Conservation (phyloP, 345 rosid genomes). For the Hevea brasiliensis region DNA sequence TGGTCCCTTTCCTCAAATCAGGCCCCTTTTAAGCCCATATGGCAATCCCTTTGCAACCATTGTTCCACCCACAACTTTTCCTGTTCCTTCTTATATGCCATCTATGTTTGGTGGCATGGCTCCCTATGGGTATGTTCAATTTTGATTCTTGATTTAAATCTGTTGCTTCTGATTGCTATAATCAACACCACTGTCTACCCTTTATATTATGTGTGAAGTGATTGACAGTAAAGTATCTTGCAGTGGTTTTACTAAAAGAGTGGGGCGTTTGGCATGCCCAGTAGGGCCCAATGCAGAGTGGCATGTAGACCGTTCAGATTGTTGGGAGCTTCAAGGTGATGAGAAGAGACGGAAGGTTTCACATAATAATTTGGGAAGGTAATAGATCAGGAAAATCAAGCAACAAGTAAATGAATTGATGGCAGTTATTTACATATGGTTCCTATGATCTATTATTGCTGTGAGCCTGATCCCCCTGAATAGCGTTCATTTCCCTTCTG, state of each 20-base stretch:
- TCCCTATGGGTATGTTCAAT: conserved; percentile 32
- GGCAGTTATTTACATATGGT: background rate
- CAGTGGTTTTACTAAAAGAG: conserved; percentile 36
- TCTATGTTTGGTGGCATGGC: conserved; percentile 33
- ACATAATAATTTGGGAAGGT: conserved; percentile 31
- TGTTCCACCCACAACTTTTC: conserved; percentile 30
- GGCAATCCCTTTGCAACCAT: conserved; percentile 33
- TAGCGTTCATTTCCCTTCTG: background rate
- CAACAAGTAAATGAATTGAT: background rate
- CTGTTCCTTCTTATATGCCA: conserved; percentile 31
- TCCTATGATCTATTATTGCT: background rate
- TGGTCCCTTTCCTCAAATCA: conserved; percentile 24
- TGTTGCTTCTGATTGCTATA: background rate
- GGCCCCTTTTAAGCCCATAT: conserved; percentile 34
- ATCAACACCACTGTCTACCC: background rate
- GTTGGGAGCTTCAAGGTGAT: conserved; percentile 22
- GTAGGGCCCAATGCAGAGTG: conserved; percentile 11
- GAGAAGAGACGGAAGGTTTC: conserved; percentile 24
- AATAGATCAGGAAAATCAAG: background rate
- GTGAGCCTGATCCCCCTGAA: background rate
- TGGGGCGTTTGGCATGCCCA: conserved; percentile 27
- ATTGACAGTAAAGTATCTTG: conserved; percentile 19
- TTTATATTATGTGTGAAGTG: background rate
- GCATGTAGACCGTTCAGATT: conserved; percentile 6
- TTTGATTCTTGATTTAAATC: background rate